phyloP scores from a whole-genome alignment of 148 eudicot genomes.

The Oxyria digyna region DNA sequence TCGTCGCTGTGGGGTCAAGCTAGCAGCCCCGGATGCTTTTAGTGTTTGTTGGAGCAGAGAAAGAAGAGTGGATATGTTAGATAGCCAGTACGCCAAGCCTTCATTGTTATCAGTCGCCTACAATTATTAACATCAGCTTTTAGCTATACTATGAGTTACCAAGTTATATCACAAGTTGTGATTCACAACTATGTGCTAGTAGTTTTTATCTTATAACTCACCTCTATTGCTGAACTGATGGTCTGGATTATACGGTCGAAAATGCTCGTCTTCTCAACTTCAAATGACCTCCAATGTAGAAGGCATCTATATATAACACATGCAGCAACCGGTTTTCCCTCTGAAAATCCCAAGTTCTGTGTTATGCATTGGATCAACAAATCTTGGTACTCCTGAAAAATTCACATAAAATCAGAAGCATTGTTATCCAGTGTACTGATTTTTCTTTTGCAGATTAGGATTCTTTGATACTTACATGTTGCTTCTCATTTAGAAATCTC shows the following conservation, averaged over 20 bases:
- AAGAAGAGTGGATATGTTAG: conserved; percentile 77
- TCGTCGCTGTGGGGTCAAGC: conserved; percentile 79
- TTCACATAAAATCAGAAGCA: conserved; percentile 7
- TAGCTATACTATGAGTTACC: neutral
- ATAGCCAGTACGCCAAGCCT: conserved; percentile 79
- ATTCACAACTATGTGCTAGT: neutral
- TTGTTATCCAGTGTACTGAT: neutral
- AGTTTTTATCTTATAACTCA: conserved; percentile 6
- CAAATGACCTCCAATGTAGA: conserved; percentile 97
- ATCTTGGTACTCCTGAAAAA: conserved; percentile 85
- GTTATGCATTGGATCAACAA: conserved; percentile 78
- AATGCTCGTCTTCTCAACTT: conserved; percentile 84
- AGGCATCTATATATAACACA: conserved; percentile 87
- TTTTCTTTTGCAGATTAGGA: neutral
- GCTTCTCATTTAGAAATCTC: conserved; percentile 87
- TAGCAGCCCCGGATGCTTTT: conserved; percentile 90
- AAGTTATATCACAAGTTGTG: neutral
- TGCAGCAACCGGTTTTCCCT: conserved; percentile 92
- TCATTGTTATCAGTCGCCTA: conserved; percentile 85
- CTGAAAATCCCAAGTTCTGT: conserved; percentile 82
- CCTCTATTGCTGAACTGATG: conserved; percentile 84
- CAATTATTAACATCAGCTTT: conserved; percentile 14
- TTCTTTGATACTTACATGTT: conserved; percentile 44
- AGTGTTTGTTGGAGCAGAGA: conserved; percentile 95
- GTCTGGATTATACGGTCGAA: conserved; percentile 91